Percentiles rank a stretch among this genome's conserved stretches.
Evolutionary conservation across 129 eudicot species (phyloP).

Genomic region (Mikania micrantha): DNA sequence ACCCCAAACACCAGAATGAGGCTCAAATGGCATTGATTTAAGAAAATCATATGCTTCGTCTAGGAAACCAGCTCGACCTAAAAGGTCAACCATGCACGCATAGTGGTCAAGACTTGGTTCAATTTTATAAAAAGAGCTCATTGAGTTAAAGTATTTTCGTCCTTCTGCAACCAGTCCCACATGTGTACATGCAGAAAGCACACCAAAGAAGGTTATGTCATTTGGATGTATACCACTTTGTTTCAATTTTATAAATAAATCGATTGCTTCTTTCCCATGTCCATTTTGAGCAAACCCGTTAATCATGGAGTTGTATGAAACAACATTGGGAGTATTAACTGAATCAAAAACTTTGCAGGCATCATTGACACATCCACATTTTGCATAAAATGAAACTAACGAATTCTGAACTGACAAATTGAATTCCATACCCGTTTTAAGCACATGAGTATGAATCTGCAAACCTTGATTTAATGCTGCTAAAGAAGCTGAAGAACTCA

Average conservation of each 20-base stretch:
- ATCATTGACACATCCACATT: slow-evolving; percentile 54
- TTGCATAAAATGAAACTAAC: slow-evolving; percentile 57
- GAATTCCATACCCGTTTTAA: slow-evolving; percentile 40
- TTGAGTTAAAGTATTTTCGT: slow-evolving; percentile 38
- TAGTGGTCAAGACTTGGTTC: slow-evolving; percentile 68
- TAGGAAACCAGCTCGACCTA: slow-evolving; percentile 69
- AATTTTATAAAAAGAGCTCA: slow-evolving; percentile 41
- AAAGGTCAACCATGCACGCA: slow-evolving; percentile 86
- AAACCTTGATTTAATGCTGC: slow-evolving; percentile 55
- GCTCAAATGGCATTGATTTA: slow-evolving; percentile 50
- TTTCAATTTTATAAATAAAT: slow-evolving; percentile 35
- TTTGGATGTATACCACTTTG: slow-evolving; percentile 32
- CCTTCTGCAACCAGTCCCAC: slow-evolving; percentile 69
- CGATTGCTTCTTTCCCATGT: slow-evolving; percentile 46
- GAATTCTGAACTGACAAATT: slow-evolving; percentile 69
- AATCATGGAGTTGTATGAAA: slow-evolving; percentile 67
- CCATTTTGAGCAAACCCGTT: slow-evolving; percentile 81
- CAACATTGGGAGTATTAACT: slow-evolving; percentile 41
- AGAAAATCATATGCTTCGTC: slow-evolving; percentile 58
- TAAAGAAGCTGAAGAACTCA: slow-evolving; percentile 62
- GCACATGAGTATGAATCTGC: slow-evolving; percentile 47
- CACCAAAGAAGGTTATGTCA: slow-evolving; percentile 61
- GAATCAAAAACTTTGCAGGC: slow-evolving; percentile 45
- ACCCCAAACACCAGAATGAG: slow-evolving; percentile 83
- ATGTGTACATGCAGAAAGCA: slow-evolving; percentile 72